A percentile compares a stretch with the other conserved stretches of the same genome.
phyloP scores from a whole-genome alignment of 2,329 filamentous ascomycete genomes.

The Cladosporium sp. region DNA sequence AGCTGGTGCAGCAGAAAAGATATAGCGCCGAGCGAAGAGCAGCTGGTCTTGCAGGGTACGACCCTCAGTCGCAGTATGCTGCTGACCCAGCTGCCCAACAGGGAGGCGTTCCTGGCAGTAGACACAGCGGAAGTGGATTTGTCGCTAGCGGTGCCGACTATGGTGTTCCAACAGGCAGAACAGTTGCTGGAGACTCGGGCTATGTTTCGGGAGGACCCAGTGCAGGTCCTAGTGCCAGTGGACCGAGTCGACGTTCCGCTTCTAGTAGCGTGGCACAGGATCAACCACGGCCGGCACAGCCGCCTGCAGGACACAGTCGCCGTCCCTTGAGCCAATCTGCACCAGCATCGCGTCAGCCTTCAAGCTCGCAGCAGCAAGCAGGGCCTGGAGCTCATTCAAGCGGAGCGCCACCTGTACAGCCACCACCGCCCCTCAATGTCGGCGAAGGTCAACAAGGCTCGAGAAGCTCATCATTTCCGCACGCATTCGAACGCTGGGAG shows the following conservation, averaged over 20 bases:
- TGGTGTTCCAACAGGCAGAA: slow-evolving; percentile 24
- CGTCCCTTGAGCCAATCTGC: slow-evolving; percentile 4
- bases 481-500: slow-evolving; percentile 97
- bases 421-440: slow-evolving; percentile 11
- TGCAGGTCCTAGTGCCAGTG: background rate
- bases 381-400: slow-evolving; percentile 14
- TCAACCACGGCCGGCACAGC: slow-evolving; percentile 21
- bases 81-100: slow-evolving; percentile 20
- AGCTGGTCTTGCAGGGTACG: background rate
- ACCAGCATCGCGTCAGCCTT: slow-evolving; percentile 19
- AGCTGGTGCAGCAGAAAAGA: slow-evolving; percentile 45
- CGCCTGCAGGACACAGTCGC: slow-evolving; percentile 12
- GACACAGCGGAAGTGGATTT: slow-evolving; percentile 20
- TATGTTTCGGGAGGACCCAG: slow-evolving; percentile 2
- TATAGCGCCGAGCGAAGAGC: slow-evolving; percentile 55
- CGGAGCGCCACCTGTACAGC: slow-evolving; percentile 15
- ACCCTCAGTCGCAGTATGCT: slow-evolving; percentile 24
- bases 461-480: slow-evolving; percentile 70
- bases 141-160: slow-evolving; percentile 22
- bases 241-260: slow-evolving; percentile 5
- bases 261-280: slow-evolving; percentile 19
- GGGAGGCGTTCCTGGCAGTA: slow-evolving; percentile 20
- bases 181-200: slow-evolving; percentile 6
- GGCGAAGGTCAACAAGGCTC: slow-evolving; percentile 18
- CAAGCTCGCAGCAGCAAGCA: slow-evolving; percentile 12